Percentiles rank a stretch among this genome's conserved stretches.
These are phyloP conservation scores for Roridomyces roridus DNA, from an alignment of 768 basidiomycete species.

Conservation along the genomic window DNA sequence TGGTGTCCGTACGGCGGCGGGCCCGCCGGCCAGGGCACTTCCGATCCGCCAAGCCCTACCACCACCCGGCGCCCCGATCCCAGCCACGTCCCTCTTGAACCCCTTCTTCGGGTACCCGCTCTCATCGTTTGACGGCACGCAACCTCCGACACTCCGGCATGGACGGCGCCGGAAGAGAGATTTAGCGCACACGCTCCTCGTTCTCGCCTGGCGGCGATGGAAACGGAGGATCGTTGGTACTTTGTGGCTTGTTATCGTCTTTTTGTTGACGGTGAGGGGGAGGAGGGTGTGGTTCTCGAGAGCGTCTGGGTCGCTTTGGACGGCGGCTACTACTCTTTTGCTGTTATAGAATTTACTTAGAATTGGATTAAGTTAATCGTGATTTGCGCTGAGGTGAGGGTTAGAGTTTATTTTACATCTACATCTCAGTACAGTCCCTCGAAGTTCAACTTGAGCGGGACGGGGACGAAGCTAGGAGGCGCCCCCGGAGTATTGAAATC, in stretches of 20 bases:
- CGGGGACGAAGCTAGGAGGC: too few relatives aligned
- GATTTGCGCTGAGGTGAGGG: too few relatives aligned
- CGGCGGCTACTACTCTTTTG: background rate
- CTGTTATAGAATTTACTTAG: conserved; percentile 2
- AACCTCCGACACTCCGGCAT: conserved; percentile 50
- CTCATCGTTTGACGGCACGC: conserved; percentile 37
- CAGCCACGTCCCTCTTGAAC: conserved; percentile 63
- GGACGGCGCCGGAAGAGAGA: conserved; percentile 76
- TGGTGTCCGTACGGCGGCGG: too few relatives aligned
- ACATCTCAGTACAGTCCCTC: too few relatives aligned
- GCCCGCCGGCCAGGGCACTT: conserved; percentile 3
- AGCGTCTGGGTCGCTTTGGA: conserved; percentile 5
- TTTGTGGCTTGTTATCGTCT: conserved; percentile 36
- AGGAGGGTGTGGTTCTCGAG: conserved; percentile 22
- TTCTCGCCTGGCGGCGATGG: conserved; percentile 76
- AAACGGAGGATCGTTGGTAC: conserved; percentile 44
- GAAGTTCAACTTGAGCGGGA: too few relatives aligned
- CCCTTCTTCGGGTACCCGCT: conserved; percentile 81
- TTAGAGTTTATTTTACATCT: too few relatives aligned
- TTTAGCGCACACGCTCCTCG: conserved; percentile 62
- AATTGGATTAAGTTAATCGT: too few relatives aligned
- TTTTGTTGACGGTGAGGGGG: conserved; percentile 30
- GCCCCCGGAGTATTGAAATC: too few relatives aligned
- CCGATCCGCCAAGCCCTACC: conserved; percentile 4
- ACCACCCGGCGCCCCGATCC: conserved; percentile 16